Percentiles rank a stretch among this genome's conserved stretches.
Conservation (phyloP, 1,284 basidiomycete species). For the Irpex lacteus region DNA sequence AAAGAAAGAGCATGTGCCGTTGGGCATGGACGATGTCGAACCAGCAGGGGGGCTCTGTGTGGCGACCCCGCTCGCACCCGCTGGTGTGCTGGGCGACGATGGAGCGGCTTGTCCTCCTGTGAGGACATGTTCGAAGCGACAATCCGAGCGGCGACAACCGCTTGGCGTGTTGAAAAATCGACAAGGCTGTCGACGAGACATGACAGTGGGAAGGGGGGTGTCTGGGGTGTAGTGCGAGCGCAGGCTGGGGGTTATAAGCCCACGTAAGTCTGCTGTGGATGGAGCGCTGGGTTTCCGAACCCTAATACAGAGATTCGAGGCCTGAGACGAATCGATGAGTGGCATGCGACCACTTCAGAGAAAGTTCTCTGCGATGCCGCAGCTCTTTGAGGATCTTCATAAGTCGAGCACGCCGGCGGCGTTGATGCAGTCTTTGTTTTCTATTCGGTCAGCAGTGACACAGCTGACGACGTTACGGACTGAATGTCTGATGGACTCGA, state of each 20-base stretch:
- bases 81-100: no score
- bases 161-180: conserved; percentile 21
- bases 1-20: conserved; percentile 46
- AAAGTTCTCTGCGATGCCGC: neutral
- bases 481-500: neutral
- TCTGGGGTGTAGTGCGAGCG: neutral
- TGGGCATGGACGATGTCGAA: conserved; percentile 23
- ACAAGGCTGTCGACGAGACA: conserved; percentile 17
- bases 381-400: neutral
- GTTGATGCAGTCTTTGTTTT: neutral
- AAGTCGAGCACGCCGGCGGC: neutral
- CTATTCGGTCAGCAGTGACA: neutral
- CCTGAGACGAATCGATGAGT: neutral
- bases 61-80: no score
- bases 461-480: neutral
- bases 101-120: neutral
- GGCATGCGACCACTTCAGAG: neutral
- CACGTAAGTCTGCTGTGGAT: neutral
- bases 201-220: conserved; percentile 4
- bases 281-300: neutral
- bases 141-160: conserved; percentile 21
- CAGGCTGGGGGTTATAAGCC: neutral
- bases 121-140: conserved; percentile 19
- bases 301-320: conserved; percentile 4
- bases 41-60: neutral